These are phyloP conservation scores for Pseudoturritis turrita DNA, from an alignment of 345 rosid genomes.

Conservation along the genomic window DNA sequence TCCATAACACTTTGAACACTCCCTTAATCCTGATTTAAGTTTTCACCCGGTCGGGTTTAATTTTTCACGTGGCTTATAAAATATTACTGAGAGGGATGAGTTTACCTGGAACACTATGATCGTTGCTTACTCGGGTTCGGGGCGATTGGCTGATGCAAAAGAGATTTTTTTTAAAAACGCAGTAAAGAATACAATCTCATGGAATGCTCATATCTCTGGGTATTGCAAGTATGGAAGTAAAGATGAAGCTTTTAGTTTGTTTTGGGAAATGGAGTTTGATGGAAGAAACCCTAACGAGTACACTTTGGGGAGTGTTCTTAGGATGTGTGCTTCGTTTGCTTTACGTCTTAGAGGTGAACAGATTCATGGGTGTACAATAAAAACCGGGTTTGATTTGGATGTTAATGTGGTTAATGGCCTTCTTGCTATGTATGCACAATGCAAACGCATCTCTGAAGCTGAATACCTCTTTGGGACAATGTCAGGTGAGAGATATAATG, in stretches of 20 bases:
- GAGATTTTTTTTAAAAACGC: conserved; percentile 46
- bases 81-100: conserved; percentile 55
- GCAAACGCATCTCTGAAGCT: conserved; percentile 63
- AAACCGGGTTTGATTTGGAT: conserved; percentile 48
- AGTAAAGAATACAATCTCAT: conserved; percentile 54
- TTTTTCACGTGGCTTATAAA: too few species aligned
- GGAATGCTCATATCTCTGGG: conserved; percentile 85
- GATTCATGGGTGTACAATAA: conserved; percentile 62
- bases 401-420: conserved; percentile 70
- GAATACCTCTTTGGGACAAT: conserved; percentile 50
- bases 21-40: too few species aligned
- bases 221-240: conserved; percentile 45
- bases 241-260: conserved; percentile 55
- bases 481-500: conserved; percentile 44
- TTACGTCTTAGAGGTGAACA: conserved; percentile 56
- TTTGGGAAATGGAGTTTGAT: conserved; percentile 63
- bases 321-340: conserved; percentile 45
- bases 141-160: conserved; percentile 57
- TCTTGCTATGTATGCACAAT: conserved; percentile 76
- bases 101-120: conserved; percentile 87
- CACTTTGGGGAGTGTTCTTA: conserved; percentile 68
- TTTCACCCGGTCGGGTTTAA: too few species aligned
- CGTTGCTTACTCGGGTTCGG: conserved; percentile 62
- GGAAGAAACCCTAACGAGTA: conserved; percentile 55
- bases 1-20: too few species aligned